A percentile compares a stretch with the other conserved stretches of the same genome.
Conservation (phyloP, 2,329 filamentous ascomycete species). For the Magnaporthiopsis poae region DNA sequence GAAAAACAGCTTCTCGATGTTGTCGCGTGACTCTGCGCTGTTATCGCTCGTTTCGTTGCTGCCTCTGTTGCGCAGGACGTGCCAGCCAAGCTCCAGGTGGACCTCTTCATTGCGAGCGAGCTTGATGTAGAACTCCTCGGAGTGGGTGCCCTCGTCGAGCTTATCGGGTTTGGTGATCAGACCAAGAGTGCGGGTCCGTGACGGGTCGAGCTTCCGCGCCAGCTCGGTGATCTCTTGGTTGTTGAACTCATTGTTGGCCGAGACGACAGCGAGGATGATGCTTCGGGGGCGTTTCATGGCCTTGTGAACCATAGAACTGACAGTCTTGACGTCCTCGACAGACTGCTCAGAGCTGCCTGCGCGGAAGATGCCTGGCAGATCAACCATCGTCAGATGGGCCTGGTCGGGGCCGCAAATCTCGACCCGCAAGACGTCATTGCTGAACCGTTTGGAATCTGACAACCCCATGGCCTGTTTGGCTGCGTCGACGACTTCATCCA, state of each 20-base stretch:
- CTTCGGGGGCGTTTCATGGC: slow-evolving; percentile 49
- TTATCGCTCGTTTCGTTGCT: slow-evolving; percentile 24
- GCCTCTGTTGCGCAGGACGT: slow-evolving; percentile 38
- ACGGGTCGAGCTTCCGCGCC: slow-evolving; percentile 28
- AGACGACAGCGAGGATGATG: slow-evolving; percentile 51
- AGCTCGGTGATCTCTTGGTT: slow-evolving; percentile 47
- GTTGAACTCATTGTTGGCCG: slow-evolving; percentile 45
- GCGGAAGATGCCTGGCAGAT: slow-evolving; percentile 47
- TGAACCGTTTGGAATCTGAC: slow-evolving; percentile 28
- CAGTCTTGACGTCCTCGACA: slow-evolving; percentile 31
- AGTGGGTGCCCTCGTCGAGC: slow-evolving; percentile 25
- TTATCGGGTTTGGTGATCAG: slow-evolving; percentile 50
- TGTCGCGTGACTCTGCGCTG: slow-evolving; percentile 26
- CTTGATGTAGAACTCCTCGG: slow-evolving; percentile 28
- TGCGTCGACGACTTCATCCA: slow-evolving; percentile 27
- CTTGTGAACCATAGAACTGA: slow-evolving; percentile 35
- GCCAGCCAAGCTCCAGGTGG: slow-evolving; percentile 41
- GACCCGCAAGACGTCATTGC: slow-evolving; percentile 36
- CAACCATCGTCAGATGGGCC: slow-evolving; percentile 47
- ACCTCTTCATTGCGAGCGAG: slow-evolving; percentile 37
- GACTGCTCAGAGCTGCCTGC: slow-evolving; percentile 37
- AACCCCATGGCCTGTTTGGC: slow-evolving; percentile 42
- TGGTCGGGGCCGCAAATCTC: slow-evolving; percentile 37
- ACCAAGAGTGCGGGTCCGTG: slow-evolving; percentile 37
- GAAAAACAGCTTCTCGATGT: slow-evolving; percentile 34